Conservation (phyloP, 2,329 filamentous ascomycete genomes). For the Penicillium crustosum region DNA sequence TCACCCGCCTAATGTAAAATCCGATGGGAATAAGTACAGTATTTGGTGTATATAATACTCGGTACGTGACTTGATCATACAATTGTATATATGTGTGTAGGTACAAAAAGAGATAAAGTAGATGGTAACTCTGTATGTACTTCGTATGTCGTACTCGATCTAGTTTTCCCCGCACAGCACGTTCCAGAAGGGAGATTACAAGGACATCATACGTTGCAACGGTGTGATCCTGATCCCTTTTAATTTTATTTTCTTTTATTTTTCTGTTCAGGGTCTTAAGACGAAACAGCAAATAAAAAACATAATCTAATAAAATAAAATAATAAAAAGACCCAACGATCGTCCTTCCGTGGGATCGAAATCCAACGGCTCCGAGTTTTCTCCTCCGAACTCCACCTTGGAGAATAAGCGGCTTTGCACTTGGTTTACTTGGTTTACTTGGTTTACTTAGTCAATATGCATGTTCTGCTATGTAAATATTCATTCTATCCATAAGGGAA, state of each 20-base stretch:
- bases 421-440: background rate
- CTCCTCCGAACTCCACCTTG: conserved; percentile 17
- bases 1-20: conserved; percentile 11
- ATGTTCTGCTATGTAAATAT: too few relatives aligned
- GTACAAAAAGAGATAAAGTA: too few relatives aligned
- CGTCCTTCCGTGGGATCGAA: conserved; percentile 11
- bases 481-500: too few relatives aligned
- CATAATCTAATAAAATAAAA: background rate
- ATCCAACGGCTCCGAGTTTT: conserved; percentile 27
- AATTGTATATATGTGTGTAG: background rate
- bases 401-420: too few relatives aligned
- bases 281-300: background rate
- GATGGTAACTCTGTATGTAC: too few relatives aligned
- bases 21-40: background rate
- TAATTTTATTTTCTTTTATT: background rate
- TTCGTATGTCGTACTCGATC: background rate
- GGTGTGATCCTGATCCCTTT: background rate
- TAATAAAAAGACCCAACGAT: background rate
- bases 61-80: background rate
- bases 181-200: conserved; percentile 3
- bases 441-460: background rate
- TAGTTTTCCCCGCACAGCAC: conserved; percentile 5
- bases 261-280: background rate
- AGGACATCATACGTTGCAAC: background rate
- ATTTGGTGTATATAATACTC: too few relatives aligned